These are phyloP conservation scores for Dactylellina parvicollis DNA, from an alignment of 2,329 filamentous ascomycete genomes.

Conservation along the genomic window DNA sequence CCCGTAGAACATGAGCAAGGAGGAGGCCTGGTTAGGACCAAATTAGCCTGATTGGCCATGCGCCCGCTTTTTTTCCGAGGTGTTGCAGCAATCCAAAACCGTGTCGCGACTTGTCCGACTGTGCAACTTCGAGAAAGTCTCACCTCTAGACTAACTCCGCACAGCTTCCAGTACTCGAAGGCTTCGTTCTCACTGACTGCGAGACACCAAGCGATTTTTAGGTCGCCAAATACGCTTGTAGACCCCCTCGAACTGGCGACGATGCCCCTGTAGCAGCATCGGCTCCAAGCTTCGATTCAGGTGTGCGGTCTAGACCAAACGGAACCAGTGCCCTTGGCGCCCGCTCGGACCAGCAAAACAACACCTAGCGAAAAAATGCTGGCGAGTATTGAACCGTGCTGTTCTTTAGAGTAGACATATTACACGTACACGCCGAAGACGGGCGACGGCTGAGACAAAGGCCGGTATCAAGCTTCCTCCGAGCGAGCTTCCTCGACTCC, in stretches of 20 bases:
- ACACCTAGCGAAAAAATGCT: slow-evolving; percentile 1
- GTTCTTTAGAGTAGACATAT: too few relatives aligned
- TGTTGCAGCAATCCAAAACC: too few relatives aligned
- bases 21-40: not conserved
- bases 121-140: too few relatives aligned
- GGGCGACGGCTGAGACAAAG: not conserved
- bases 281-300: not conserved
- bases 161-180: too few relatives aligned
- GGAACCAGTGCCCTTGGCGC: not conserved
- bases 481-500: not conserved
- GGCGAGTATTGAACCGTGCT: too few relatives aligned
- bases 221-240: not conserved
- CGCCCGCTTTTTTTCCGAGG: not conserved
- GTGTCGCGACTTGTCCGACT: too few relatives aligned
- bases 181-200: too few relatives aligned
- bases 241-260: not conserved
- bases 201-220: too few relatives aligned
- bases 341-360: not conserved
- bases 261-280: not conserved
- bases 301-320: not conserved
- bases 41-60: slow-evolving; percentile 6
- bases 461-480: not conserved
- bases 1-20: too few relatives aligned
- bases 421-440: not conserved
- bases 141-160: too few relatives aligned